A percentile compares a stretch with the other conserved stretches of the same genome.
Conservation (phyloP, 306 rosid genomes). For the Lotus japonicus region DNA sequence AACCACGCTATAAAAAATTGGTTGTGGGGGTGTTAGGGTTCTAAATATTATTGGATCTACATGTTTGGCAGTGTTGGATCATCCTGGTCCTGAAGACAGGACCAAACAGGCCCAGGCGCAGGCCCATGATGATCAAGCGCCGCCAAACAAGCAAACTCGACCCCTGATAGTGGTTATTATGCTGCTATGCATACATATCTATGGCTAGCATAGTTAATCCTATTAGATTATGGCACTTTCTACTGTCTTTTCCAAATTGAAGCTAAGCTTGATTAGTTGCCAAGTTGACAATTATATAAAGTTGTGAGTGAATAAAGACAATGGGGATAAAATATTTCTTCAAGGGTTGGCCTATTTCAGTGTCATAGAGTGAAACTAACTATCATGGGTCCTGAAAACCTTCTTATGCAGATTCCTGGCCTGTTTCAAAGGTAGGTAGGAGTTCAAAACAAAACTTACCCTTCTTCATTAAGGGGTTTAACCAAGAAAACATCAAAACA, state of each 20-base stretch:
- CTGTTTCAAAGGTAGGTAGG: neutral
- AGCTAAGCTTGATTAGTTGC: neutral
- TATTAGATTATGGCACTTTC: slow-evolving; percentile 3
- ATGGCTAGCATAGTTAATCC: slow-evolving; percentile 5
- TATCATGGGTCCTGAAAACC: neutral
- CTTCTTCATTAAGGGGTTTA: neutral
- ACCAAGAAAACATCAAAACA: neutral
- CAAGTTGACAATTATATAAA: neutral
- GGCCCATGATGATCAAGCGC: too few species aligned
- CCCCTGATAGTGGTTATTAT: too few species aligned
- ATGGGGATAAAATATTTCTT: neutral
- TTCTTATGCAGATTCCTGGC: neutral
- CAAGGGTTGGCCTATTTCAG: neutral
- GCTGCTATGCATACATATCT: neutral
- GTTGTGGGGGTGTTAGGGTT: too few species aligned
- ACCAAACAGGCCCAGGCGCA: too few species aligned
- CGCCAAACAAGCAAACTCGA: too few species aligned
- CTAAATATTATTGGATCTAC: too few species aligned
- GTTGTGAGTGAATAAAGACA: neutral
- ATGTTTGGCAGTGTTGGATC: too few species aligned
- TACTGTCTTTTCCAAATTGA: slow-evolving; percentile 12
- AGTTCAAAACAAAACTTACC: slow-evolving; percentile 1
- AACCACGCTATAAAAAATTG: too few species aligned
- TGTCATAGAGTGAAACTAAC: neutral
- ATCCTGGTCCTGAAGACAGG: too few species aligned